Evolutionary conservation across 345 rosid species (phyloP).

Genomic region (Linum tenue): DNA sequence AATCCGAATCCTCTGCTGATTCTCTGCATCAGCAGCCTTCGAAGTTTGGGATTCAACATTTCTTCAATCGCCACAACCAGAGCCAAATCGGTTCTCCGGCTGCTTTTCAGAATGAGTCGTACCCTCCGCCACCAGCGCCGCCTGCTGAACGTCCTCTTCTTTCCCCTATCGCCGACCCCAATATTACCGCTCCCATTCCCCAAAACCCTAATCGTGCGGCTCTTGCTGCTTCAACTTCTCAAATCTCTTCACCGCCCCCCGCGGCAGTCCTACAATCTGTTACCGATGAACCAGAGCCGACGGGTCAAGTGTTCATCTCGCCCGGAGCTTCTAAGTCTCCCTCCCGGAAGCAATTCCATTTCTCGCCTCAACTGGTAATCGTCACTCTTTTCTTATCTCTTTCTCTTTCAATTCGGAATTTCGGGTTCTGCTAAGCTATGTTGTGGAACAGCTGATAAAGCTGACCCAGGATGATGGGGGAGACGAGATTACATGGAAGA

Average conservation of each 20-base stretch:
- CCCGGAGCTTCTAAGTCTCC: slow-evolving; percentile 50
- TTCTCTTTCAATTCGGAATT: neutral
- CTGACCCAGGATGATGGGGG: slow-evolving; percentile 89
- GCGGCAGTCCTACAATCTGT: slow-evolving; percentile 17
- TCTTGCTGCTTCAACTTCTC: neutral
- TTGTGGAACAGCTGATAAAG: slow-evolving; percentile 50
- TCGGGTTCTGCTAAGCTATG: neutral
- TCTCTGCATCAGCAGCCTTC: neutral
- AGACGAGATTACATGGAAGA: slow-evolving; percentile 85
- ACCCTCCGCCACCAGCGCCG: neutral
- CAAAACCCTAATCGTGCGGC: slow-evolving; percentile 5
- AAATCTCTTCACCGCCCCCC: slow-evolving; percentile 12
- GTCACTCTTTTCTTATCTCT: neutral
- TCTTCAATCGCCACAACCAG: slow-evolving; percentile 8
- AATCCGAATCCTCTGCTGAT: neutral
- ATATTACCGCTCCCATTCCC: neutral
- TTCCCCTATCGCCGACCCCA: neutral
- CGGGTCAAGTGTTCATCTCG: slow-evolving; percentile 26
- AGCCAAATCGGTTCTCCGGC: neutral
- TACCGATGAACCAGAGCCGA: slow-evolving; percentile 13
- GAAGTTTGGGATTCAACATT: slow-evolving; percentile 13
- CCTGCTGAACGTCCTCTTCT: neutral
- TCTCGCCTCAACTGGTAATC: slow-evolving; percentile 86
- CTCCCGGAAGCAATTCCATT: slow-evolving; percentile 47
- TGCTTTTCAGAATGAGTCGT: neutral